Percentiles rank a stretch among this genome's conserved stretches.
Evolutionary conservation across 352 stramenopile species (phyloP).

Genomic region (Blastocystis hominis): DNA sequence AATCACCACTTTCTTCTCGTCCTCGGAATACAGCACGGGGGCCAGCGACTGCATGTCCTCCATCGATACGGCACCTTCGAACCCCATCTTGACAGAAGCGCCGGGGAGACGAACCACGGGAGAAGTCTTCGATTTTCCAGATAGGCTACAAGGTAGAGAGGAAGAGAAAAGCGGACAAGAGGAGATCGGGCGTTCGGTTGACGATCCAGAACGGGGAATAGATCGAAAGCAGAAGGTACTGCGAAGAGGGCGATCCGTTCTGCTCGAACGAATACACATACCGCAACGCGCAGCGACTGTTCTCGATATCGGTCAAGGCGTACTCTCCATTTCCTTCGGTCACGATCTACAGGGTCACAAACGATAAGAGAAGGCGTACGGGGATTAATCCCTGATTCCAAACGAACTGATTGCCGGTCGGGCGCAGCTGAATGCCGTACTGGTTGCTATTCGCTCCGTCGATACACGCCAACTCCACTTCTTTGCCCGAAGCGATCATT

Average conservation of each 20-base stretch:
- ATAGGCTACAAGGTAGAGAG: not conserved
- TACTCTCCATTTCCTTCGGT: not conserved
- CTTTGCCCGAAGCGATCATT: not conserved
- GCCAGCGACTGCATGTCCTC: not conserved
- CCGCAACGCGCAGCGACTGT: not conserved
- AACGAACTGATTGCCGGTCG: not conserved
- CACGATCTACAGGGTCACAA: not conserved
- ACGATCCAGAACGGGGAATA: conserved; percentile 17
- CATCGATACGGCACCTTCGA: not conserved
- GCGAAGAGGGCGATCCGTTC: not conserved
- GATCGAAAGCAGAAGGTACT: not conserved
- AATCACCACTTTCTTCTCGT: conserved; percentile 16
- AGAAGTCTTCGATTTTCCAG: not conserved
- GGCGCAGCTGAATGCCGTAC: not conserved
- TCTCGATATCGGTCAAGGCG: conserved; percentile 1
- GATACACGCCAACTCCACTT: not conserved
- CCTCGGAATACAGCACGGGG: not conserved
- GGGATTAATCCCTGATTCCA: conserved; percentile 10
- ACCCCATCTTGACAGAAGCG: not conserved
- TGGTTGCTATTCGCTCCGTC: not conserved
- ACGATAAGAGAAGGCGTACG: not conserved
- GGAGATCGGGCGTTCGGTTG: not conserved
- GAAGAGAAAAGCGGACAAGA: not conserved
- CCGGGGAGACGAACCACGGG: not conserved
- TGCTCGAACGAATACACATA: not conserved